These are phyloP conservation scores for Beauveria varroae DNA, from an alignment of 2,329 filamentous ascomycete species.

Conservation along the genomic window DNA sequence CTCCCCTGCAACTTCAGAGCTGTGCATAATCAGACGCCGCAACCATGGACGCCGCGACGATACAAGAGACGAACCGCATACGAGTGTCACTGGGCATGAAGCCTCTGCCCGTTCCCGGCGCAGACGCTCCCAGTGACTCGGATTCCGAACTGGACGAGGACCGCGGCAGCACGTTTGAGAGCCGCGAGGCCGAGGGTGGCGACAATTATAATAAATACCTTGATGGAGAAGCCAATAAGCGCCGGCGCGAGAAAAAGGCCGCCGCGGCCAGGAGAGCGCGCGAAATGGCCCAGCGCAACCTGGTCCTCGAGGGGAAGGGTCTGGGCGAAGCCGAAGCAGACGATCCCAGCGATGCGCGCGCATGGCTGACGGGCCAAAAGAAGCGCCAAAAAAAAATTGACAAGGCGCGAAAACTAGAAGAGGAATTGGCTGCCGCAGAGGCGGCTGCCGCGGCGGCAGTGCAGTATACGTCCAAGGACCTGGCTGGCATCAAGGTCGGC, in stretches of 20 bases:
- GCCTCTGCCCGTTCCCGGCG: conserved; percentile 76
- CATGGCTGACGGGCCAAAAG: conserved; percentile 84
- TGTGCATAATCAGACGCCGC: neutral
- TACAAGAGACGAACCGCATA: conserved; percentile 91
- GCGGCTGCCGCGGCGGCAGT: conserved; percentile 52
- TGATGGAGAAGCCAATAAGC: conserved; percentile 70
- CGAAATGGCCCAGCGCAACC: conserved; percentile 70
- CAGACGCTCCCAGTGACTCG: conserved; percentile 42
- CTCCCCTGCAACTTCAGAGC: neutral
- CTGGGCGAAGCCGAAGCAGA: conserved; percentile 68
- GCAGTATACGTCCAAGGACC: conserved; percentile 75
- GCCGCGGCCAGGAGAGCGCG: conserved; percentile 80
- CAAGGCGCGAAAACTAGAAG: conserved; percentile 61
- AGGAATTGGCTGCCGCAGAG: conserved; percentile 73
- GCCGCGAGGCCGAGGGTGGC: conserved; percentile 62
- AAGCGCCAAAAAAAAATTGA: conserved; percentile 90
- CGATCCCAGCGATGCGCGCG: conserved; percentile 65
- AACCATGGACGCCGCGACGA: conserved; percentile 60
- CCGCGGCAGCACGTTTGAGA: conserved; percentile 74
- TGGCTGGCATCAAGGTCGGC: conserved; percentile 85
- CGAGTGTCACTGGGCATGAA: conserved; percentile 84
- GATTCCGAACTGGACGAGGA: conserved; percentile 52
- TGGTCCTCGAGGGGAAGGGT: conserved; percentile 72
- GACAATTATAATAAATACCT: conserved; percentile 62
- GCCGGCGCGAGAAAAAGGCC: conserved; percentile 70